These are phyloP conservation scores for Aegilops tauschii DNA, from an alignment of 176 grass and related monocot genomes.

Conservation along the genomic window DNA sequence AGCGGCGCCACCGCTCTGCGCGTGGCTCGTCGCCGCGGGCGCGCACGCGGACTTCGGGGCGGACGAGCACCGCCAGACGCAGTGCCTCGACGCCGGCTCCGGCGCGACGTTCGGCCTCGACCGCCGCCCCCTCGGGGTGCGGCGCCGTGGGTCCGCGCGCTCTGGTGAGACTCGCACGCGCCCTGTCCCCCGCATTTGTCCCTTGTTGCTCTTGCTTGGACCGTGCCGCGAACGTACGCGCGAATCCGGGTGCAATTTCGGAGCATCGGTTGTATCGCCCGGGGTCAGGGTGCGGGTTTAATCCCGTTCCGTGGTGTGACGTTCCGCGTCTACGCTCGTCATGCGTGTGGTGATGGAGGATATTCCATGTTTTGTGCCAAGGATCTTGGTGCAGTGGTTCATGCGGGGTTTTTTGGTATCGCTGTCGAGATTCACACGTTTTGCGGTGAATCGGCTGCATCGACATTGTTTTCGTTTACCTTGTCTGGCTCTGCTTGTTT, in stretches of 20 bases:
- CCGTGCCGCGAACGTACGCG: slow-evolving; percentile 39
- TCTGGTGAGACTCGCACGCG: slow-evolving; percentile 28
- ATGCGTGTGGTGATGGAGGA: slow-evolving; percentile 23
- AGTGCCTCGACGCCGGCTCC: slow-evolving; percentile 20
- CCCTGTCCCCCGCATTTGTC: slow-evolving; percentile 25
- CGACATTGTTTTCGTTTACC: slow-evolving; percentile 33
- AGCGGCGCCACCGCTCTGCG: slow-evolving; percentile 63
- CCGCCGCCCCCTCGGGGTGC: slow-evolving; percentile 37
- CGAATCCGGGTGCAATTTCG: slow-evolving; percentile 30
- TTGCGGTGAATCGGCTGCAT: slow-evolving; percentile 20
- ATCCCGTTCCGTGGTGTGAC: slow-evolving; percentile 25
- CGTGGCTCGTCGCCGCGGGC: slow-evolving; percentile 73
- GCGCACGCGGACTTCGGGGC: slow-evolving; percentile 51
- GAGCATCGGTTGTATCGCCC: slow-evolving; percentile 68
- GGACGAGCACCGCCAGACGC: slow-evolving; percentile 15
- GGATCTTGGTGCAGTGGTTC: slow-evolving; percentile 14
- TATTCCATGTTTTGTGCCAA: slow-evolving; percentile 33
- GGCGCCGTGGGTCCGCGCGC: slow-evolving; percentile 34
- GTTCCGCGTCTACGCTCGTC: slow-evolving; percentile 14
- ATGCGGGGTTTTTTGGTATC: slow-evolving; percentile 15
- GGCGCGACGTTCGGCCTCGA: slow-evolving; percentile 32
- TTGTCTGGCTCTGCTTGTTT: slow-evolving; percentile 27
- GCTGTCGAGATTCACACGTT: slow-evolving; percentile 28
- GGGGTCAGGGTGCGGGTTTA: slow-evolving; percentile 36
- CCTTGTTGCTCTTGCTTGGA: slow-evolving; percentile 22